These are phyloP conservation scores for Penicillium hordei DNA, from an alignment of 2,329 filamentous ascomycete genomes.

Conservation along the genomic window DNA sequence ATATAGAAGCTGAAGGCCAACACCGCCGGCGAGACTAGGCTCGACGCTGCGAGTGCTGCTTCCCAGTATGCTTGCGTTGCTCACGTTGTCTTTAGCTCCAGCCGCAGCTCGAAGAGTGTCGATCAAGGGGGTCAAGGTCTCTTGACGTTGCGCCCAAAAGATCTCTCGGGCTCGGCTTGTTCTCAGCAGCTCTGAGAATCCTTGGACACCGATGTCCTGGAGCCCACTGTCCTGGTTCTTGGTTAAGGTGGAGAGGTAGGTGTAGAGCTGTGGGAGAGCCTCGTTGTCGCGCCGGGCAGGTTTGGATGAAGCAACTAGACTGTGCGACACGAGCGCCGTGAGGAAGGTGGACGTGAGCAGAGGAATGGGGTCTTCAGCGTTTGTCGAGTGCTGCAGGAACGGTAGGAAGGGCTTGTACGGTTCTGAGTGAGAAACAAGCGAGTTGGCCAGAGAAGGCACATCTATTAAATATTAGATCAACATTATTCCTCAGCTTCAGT, in stretches of 20 bases:
- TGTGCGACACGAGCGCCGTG: conserved; percentile 70
- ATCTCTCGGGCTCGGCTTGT: conserved; percentile 71
- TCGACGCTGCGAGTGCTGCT: conserved; percentile 67
- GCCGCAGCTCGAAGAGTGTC: conserved; percentile 75
- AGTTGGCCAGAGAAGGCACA: conserved; percentile 73
- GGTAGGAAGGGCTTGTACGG: conserved; percentile 77
- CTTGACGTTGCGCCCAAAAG: conserved; percentile 87
- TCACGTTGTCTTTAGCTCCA: conserved; percentile 68
- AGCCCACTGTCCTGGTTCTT: conserved; percentile 84
- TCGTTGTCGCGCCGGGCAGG: conserved; percentile 63
- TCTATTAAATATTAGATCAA: conserved; percentile 52
- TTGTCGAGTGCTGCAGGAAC: conserved; percentile 78
- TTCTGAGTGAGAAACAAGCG: conserved; percentile 69
- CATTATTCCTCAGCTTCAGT: background rate
- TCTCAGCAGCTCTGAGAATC: conserved; percentile 82
- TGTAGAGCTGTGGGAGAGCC: conserved; percentile 78
- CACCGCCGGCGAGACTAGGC: conserved; percentile 65
- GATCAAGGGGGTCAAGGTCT: conserved; percentile 79
- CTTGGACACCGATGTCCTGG: conserved; percentile 92
- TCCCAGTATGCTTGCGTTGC: conserved; percentile 59
- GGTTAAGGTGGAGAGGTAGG: conserved; percentile 79
- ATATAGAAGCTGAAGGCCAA: conserved; percentile 90
- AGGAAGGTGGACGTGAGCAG: conserved; percentile 87
- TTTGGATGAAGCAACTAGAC: conserved; percentile 61
- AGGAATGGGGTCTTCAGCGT: conserved; percentile 82